Evolutionary conservation across 768 basidiomycete genomes (phyloP).

Genomic region (Lactarius hatsudake): DNA sequence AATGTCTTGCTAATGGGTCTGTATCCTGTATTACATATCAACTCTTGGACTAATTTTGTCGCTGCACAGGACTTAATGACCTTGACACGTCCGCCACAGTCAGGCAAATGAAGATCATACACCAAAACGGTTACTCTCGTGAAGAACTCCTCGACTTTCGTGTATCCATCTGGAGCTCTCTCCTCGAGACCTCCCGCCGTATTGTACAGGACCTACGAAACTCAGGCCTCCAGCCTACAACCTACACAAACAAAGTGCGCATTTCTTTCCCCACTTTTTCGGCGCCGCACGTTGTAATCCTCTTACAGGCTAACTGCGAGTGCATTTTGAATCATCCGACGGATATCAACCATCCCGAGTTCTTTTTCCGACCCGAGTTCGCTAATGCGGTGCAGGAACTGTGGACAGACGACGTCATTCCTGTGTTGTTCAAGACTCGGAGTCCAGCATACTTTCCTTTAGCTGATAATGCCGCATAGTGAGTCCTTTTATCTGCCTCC

Average conservation of each 20-base stretch:
- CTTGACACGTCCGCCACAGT: constrained; percentile 1
- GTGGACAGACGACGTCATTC: constrained; percentile 40
- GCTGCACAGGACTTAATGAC: constrained; percentile 10
- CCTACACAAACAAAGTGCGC: neutral
- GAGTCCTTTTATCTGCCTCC: neutral
- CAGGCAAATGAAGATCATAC: constrained; percentile 9
- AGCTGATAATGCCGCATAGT: constrained; percentile 20
- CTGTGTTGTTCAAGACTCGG: neutral
- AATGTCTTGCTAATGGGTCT: too few species aligned
- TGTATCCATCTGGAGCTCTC: constrained; percentile 1
- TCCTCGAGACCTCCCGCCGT: constrained; percentile 4
- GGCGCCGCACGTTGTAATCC: too few species aligned
- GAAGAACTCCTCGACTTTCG: constrained; percentile 7
- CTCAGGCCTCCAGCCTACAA: neutral
- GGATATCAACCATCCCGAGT: constrained; percentile 29
- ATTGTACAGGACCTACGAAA: neutral
- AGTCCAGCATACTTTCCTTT: neutral
- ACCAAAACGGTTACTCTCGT: constrained; percentile 46
- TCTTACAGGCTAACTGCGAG: constrained; percentile 3
- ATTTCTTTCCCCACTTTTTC: too few species aligned
- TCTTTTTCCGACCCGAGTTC: constrained; percentile 24
- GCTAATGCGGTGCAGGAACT: constrained; percentile 6
- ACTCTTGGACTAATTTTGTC: too few species aligned
- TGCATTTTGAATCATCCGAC: neutral
- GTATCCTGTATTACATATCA: too few species aligned